Base-by-base conservation (phyloP, 2,329 filamentous ascomycete genomes). In the Ophiosphaerella narmari region DNA sequence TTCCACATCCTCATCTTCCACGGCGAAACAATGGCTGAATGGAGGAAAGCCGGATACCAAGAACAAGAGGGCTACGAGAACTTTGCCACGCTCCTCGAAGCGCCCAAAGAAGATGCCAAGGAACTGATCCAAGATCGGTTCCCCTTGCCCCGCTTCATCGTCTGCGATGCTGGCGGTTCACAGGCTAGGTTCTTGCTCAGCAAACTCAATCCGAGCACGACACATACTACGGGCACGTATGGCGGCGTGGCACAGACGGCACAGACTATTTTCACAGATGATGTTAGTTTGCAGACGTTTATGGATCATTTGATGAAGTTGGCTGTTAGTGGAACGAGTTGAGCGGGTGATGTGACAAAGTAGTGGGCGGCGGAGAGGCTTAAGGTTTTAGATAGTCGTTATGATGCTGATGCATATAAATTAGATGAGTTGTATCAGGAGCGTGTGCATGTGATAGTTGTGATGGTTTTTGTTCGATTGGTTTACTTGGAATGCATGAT, bases 1-100 rank as follows among this genome's bases (percentile, higher is more conserved):
- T 99, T 99, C 84, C 94, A 99, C 74, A 99, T 99, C 55, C 85
- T 99, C 47, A 99, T 99, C 65, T 99, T 97, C 84, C 92, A 99
- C 67, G 94, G 94, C 56, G 93, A 99, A 80, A 97, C 93, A 0
- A 89, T 97, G 74, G 94, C 94, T 1, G 91, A 97, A 72, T 99
- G 94, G 94, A 87, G 92, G 60, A 97, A 99, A 75, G 92, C 92
- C 14, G 94, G 94, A 1, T 99, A 99, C 71, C 94, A 99, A 64
- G 91, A 97, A 2, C 93, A 97, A 74, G 93, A 97, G 71, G 94
- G 94, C 8, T 99, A 99, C 68, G 94, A 97, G 75, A 97, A 97
- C 75, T 96, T 99, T 77, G 88, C 88, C 42, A 77, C 86, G 29
- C 81, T 99, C 43, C 81, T 99, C 40, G 91, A 97, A 71, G 87